Base-by-base conservation (phyloP, 495 filamentous ascomycete genomes). In the Cairneyella variabilis region DNA sequence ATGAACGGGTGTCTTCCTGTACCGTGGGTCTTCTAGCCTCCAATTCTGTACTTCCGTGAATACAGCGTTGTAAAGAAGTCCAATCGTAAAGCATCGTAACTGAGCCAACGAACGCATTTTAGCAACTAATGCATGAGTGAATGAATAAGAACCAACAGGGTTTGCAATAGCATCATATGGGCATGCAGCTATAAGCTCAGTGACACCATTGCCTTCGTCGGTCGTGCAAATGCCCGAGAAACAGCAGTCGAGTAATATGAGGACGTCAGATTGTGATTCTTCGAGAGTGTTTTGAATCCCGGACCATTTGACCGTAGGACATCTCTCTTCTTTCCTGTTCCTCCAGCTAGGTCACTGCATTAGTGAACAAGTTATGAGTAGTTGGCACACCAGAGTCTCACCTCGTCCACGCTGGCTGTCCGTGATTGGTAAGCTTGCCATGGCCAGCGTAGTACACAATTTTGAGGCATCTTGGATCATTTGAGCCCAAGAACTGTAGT, bases 241-340 rank as follows among this genome's bases (percentile, higher is more conserved):
- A 42, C 76, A 79, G 44, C 77, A 80, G 56, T 79, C 76, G 9
- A 80, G 63, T 4, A 80, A 68, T 25, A 80, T 77, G 23, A 79
- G 57, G 23, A 77, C 71, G 55, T 80, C 77, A 1, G 74, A 78
- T 6, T 66, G 54, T 14, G 76, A 76, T 44, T 73, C 59, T 57
- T 77, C 74, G 16, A 79, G 62, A 16, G 77, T 59, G 0, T 71
- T 77, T 55, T 79, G 73, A 37, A 80, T 76, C 22, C 71, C 75
- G 8, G 70, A 78, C 76, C 76, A 80, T 67, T 75, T 43, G 20
- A 43, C 40, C 2, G 23, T 43, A 11, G 40, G 40, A 20, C 17
- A 43, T 43, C 40, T 23, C 6, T 16, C 20, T 17, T 43, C 23
- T 3, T 23, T 23, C 17, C 20, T 23, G 21, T 23, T 43, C 40